phyloP scores from a whole-genome alignment of 2,329 filamentous ascomycete genomes.

The Aureobasidium namibiae region DNA sequence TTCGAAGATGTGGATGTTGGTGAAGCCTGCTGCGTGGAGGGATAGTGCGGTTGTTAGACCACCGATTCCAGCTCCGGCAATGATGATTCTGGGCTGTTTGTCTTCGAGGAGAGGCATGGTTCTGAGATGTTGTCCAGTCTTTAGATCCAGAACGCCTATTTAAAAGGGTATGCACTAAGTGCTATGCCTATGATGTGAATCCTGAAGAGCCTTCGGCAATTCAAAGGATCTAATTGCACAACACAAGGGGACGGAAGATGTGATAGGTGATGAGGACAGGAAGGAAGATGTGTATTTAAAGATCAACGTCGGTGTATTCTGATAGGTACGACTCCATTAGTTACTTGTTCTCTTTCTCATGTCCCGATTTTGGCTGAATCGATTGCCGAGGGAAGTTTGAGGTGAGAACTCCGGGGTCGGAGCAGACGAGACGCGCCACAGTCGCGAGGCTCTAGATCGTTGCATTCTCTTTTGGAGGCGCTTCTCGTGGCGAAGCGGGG shows the following conservation, averaged over 20 bases:
- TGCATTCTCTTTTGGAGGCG: neutral
- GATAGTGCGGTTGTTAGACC: constrained; percentile 49
- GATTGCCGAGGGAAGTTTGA: constrained; percentile 6
- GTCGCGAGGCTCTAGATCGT: neutral
- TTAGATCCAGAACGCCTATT: neutral
- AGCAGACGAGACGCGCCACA: neutral
- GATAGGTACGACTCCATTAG: neutral
- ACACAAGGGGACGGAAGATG: neutral
- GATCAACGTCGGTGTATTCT: neutral
- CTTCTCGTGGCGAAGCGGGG: neutral
- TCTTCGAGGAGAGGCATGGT: constrained; percentile 12
- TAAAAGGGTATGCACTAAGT: neutral
- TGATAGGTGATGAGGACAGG: neutral
- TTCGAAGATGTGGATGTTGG: constrained; percentile 37
- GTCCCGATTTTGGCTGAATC: constrained; percentile 3
- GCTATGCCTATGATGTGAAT: neutral
- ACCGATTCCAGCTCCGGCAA: constrained; percentile 41
- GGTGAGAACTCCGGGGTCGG: constrained; percentile 5
- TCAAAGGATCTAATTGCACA: neutral
- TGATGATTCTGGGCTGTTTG: constrained; percentile 28
- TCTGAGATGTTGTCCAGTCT: neutral
- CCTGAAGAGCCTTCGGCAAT: neutral
- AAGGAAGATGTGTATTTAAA: neutral
- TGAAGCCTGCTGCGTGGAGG: constrained; percentile 45
- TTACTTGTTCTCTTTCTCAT: neutral